phyloP scores from a whole-genome alignment of 352 stramenopile species.

The Pythium aphanidermatum region DNA sequence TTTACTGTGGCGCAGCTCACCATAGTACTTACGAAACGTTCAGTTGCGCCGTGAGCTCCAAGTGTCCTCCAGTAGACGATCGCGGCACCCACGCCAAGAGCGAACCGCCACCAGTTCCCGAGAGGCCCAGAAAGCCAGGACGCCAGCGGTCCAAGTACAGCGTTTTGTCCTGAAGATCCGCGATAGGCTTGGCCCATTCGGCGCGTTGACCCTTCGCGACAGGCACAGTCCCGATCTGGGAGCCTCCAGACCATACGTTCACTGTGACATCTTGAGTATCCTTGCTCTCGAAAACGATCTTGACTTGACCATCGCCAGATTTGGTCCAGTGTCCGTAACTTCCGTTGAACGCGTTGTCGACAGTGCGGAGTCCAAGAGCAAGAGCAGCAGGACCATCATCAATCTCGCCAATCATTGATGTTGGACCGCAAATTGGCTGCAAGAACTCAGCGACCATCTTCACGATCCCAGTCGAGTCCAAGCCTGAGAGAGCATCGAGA shows the following conservation, averaged over 20 bases:
- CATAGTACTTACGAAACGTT: too few relatives aligned
- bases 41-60: slow-evolving; percentile 33
- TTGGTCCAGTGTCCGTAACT: slow-evolving; percentile 29
- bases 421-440: slow-evolving; percentile 32
- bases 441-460: slow-evolving; percentile 36
- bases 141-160: slow-evolving; percentile 56
- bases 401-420: slow-evolving; percentile 20
- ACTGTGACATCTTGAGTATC: slow-evolving; percentile 8
- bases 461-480: slow-evolving; percentile 35
- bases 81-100: slow-evolving; percentile 36
- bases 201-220: background rate
- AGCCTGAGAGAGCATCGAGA: slow-evolving; percentile 19
- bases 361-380: slow-evolving; percentile 3
- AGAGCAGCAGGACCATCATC: slow-evolving; percentile 25
- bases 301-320: slow-evolving; percentile 20
- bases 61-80: slow-evolving; percentile 22
- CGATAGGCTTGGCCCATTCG: slow-evolving; percentile 2
- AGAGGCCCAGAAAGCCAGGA: slow-evolving; percentile 23
- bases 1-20: too few relatives aligned
- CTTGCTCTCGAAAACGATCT: slow-evolving; percentile 5
- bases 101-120: slow-evolving; percentile 25
- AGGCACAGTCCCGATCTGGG: background rate
- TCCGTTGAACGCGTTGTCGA: slow-evolving; percentile 26
- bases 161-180: slow-evolving; percentile 2
- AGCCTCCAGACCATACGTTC: slow-evolving; percentile 5